These are phyloP conservation scores for Colletotrichum spinosum DNA, from an alignment of 2,329 filamentous ascomycete species.

Conservation along the genomic window DNA sequence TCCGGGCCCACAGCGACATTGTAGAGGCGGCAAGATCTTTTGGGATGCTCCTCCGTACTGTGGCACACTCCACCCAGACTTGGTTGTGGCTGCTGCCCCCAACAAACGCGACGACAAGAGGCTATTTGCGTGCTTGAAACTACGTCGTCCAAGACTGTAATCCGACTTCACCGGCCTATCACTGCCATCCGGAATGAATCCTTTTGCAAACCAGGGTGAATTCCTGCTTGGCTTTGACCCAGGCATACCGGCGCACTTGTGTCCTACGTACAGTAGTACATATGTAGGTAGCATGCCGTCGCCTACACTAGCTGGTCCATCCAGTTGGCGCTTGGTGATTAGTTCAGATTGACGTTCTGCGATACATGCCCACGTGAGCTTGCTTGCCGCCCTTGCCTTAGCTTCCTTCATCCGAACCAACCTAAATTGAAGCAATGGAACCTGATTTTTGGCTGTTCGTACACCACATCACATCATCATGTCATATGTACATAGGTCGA, in stretches of 20 bases:
- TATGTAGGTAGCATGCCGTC: neutral
- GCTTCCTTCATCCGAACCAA: neutral
- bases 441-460: neutral
- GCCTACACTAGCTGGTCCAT: too few species aligned
- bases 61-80: too few species aligned
- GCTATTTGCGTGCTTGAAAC: too few species aligned
- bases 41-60: too few species aligned
- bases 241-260: neutral
- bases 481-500: neutral
- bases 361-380: conserved; percentile 11
- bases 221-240: conserved; percentile 5
- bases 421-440: neutral
- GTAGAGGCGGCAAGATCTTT: too few species aligned
- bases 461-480: conserved; percentile 17
- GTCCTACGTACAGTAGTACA: neutral
- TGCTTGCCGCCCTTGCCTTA: neutral
- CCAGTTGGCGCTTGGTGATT: too few species aligned
- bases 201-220: neutral
- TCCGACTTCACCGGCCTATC: neutral
- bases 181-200: too few species aligned
- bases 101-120: too few species aligned
- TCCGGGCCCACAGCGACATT: too few species aligned
- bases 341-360: conserved; percentile 8
- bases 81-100: too few species aligned
- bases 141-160: too few species aligned